A percentile compares a stretch with the other conserved stretches of the same genome.
These are phyloP conservation scores for Wickerhamomyces xylosicus DNA, from an alignment of 805 yeast genomes.

Conservation along the genomic window DNA sequence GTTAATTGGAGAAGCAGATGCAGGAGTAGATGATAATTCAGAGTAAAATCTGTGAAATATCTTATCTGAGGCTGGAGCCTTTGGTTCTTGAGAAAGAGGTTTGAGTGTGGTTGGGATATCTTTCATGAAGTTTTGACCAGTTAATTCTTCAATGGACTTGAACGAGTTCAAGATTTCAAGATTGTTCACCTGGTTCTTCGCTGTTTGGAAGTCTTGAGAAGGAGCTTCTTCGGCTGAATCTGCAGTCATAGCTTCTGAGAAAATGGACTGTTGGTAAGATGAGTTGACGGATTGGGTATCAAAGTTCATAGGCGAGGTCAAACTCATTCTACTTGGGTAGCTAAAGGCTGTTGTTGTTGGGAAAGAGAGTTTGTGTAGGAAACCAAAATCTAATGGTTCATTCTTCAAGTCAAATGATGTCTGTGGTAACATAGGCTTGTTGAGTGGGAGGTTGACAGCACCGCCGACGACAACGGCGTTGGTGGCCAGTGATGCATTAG, in stretches of 20 bases:
- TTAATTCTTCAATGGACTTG: background rate
- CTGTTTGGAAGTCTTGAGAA: background rate
- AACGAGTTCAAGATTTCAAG: background rate
- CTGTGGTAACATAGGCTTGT: no score
- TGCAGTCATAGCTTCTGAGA: background rate
- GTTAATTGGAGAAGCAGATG: conserved; percentile 1
- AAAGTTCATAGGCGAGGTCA: background rate
- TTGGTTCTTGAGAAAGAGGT: background rate
- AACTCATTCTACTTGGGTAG: no score
- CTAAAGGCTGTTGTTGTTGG: background rate
- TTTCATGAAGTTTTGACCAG: background rate
- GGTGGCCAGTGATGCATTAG: background rate
- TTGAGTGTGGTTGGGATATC: conserved; percentile 2
- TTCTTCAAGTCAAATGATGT: no score
- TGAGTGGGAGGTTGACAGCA: background rate
- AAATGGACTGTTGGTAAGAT: background rate
- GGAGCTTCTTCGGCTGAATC: background rate
- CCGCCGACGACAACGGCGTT: background rate
- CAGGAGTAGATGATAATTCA: conserved; percentile 2
- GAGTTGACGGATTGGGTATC: background rate
- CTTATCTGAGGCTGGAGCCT: conserved; percentile 2
- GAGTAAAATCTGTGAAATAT: conserved; percentile 16
- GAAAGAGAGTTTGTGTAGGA: background rate
- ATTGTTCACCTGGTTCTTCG: background rate
- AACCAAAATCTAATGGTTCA: background rate